Evolutionary conservation across 257 asterid genomes (phyloP).

Genomic region (Lithospermum erythrorhizon): DNA sequence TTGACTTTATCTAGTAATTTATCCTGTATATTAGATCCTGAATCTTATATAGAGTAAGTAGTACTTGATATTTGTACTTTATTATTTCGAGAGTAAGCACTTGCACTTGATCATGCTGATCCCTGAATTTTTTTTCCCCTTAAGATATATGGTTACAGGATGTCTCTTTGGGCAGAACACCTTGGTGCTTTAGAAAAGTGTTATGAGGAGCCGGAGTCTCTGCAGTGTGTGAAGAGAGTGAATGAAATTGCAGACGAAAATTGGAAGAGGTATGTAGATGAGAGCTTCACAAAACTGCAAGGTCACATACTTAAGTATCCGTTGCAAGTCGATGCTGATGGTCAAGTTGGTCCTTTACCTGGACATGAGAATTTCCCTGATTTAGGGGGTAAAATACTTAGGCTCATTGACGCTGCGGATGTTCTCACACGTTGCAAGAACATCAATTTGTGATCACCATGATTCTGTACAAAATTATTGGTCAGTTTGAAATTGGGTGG

Average conservation of each 20-base stretch:
- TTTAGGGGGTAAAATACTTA: constrained; percentile 69
- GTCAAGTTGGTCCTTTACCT: constrained; percentile 44
- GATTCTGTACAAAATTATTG: background rate
- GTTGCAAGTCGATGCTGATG: constrained; percentile 41
- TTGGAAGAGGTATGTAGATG: constrained; percentile 45
- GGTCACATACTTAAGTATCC: constrained; percentile 92
- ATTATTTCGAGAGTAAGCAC: no score
- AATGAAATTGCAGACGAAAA: constrained; percentile 52
- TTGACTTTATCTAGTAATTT: background rate
- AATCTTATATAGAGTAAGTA: no score
- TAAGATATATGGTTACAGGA: constrained; percentile 81
- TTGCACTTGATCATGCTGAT: background rate
- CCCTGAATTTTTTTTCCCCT: constrained; percentile 3
- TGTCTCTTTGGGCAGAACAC: constrained; percentile 89
- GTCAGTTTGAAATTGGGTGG: no score
- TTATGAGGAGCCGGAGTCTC: constrained; percentile 42
- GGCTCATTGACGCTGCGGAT: constrained; percentile 55
- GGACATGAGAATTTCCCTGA: constrained; percentile 74
- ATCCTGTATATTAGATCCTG: no score
- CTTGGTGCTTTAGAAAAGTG: constrained; percentile 44
- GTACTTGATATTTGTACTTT: no score
- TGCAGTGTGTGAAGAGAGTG: constrained; percentile 60
- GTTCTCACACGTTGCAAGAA: constrained; percentile 30
- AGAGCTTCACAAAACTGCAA: constrained; percentile 34
- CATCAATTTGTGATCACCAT: background rate